Base-by-base conservation (phyloP, 108 stramenopile genomes). In the Chaetoceros tenuissimus region DNA sequence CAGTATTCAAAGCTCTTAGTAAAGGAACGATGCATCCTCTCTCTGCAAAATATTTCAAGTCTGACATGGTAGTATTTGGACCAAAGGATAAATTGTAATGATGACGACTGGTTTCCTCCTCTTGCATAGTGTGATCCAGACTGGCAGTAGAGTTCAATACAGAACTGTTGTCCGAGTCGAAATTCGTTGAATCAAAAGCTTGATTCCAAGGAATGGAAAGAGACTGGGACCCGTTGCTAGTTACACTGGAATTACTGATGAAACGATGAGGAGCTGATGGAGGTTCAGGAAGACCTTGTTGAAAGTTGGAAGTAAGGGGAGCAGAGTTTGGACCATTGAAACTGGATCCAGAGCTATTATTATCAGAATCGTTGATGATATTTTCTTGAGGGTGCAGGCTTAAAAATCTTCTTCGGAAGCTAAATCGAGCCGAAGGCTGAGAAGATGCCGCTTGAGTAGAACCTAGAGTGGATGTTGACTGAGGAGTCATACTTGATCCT, bases 11-110 rank as follows among this genome's bases (percentile, higher is more conserved):
- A 0, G 91, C 82, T 57, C 76, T 72, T 29, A 92, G 60, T 16
- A 92, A 57, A 17, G 83, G 75, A 27, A 87, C 86, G 47, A 92
- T 89, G 46, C 84, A 81, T 23, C 91, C 91, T 51, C 78, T 59
- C 62, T 92, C 91, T 22, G 91, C 85, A 71, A 86, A 85, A 73
- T 86, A 82, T 48, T 87, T 87, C 44, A 92, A 72, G 55, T 92
- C 86, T 2, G 69, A 55, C 18, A 92, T 81, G n/a, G 82, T 71
- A 21, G 91, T 88, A 47, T 74, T 78, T n/a, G 74, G 77, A 13
- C 87, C 87, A 64, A 92, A 88, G 23, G 80, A 71, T 8, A 75
- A 74, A 57, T 57, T 60, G 46, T 56, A 82, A 74, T 44, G 79
- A 83, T 26, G 57, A 79, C 24, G 73, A 28, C 57, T 72, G 46